Evolutionary conservation across 106 monocot genomes (phyloP), one percentile per base, ranked within the genome.

Genomic region (Phalaenopsis aphrodite): DNA sequence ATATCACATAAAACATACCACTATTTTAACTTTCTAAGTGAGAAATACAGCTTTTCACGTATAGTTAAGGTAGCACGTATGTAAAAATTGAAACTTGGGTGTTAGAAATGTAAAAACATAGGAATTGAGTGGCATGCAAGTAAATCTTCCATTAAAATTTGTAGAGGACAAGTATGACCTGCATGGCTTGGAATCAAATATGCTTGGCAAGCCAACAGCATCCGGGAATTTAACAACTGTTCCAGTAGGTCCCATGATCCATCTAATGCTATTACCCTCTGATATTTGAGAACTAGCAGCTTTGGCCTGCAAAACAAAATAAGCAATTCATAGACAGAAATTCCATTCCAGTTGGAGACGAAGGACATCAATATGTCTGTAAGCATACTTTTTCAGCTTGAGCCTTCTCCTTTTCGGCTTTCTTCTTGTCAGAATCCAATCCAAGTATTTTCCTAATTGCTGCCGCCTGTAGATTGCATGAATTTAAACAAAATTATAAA

Each of bases 391-490:
- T 76, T 49, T 76, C 76, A 18, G 76, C 89, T 89, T 86, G 86
- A 82, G 89, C 94, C 84, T 84, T 83, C 61, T 92, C 94, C 24
- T 95, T 93, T 84, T 95, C 93, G 1, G 85, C 85, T 77, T 90
- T 92, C 80, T 92, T 97, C 82, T 88, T 91, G 75, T 85, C 90
- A 55, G 91, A 90, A 79, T 97, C 96, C 41, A 90, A 87, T 52
- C 96, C 96, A 71, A 91, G 75, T 76, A 97, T 94, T 83, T 94
- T 98, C 78, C 97, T 98, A 81, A 98, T 94, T 81, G 94, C 92
- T 74, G 92, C 97, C 58, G 94, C 94, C 97, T 98, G 85, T 47
- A 87, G 46, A 77, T 75, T 68, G 68, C 4, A 23, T 39, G 8
- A 73, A 39, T 37, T 46, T 55, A 24, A 39, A 36, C 43, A 58